Conservation (phyloP, 1,284 basidiomycete species). For the Leccinum colubrinum region DNA sequence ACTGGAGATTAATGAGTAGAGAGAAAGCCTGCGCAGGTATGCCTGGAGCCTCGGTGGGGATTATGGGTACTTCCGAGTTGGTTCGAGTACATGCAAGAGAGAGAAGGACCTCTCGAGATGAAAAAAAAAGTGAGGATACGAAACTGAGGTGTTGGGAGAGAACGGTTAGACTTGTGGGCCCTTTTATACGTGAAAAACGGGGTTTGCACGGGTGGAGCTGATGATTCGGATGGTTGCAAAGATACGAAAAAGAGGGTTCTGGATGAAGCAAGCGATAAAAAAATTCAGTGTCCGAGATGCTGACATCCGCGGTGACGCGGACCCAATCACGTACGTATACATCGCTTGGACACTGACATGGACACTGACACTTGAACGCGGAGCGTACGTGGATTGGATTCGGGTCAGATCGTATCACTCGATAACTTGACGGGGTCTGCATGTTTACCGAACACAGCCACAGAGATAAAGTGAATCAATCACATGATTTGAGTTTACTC, state of each 20-base stretch:
- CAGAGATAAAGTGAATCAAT: not conserved
- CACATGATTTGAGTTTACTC: too few species aligned
- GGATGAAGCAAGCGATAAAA: not conserved
- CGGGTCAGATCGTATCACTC: not conserved
- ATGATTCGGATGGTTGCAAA: not conserved
- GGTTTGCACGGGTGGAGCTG: conserved; percentile 7
- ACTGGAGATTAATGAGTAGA: conserved; percentile 45
- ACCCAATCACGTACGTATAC: conserved; percentile 13
- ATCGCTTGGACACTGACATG: not conserved
- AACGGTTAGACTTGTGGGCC: not conserved
- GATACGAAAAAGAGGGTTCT: not conserved
- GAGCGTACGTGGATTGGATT: not conserved
- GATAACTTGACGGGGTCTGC: not conserved
- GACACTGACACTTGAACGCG: not conserved
- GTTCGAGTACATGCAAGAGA: conserved; percentile 83
- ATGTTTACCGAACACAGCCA: not conserved
- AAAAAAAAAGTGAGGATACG: not conserved
- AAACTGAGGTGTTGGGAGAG: not conserved
- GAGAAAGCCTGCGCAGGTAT: conserved; percentile 63
- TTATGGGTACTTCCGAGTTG: conserved; percentile 80
- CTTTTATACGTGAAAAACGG: conserved; percentile 31
- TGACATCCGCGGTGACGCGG: conserved; percentile 8
- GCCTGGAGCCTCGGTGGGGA: conserved; percentile 72
- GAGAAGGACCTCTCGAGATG: conserved; percentile 27
- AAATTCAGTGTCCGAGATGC: conserved; percentile 19